A percentile compares a stretch with the other conserved stretches of the same genome.
These are phyloP conservation scores for Phaffomyces antillensis DNA, from an alignment of 805 yeast genomes.

Conservation along the genomic window DNA sequence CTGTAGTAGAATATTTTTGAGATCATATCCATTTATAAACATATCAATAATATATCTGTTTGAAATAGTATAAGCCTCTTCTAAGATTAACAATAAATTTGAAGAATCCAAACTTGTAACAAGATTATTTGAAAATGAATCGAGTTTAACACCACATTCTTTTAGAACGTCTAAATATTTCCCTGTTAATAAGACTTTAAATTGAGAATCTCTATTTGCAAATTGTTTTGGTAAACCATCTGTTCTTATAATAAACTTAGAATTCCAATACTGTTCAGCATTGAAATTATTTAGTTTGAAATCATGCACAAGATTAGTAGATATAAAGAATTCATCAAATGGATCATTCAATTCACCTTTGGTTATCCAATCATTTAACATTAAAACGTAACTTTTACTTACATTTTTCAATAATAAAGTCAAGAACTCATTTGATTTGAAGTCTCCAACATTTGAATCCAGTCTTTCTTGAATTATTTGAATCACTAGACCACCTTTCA, in stretches of 20 bases:
- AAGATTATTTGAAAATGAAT: slow-evolving; percentile 15
- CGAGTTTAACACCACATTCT: slow-evolving; percentile 42
- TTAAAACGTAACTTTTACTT: slow-evolving; percentile 53
- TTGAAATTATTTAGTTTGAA: slow-evolving; percentile 25
- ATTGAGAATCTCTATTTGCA: slow-evolving; percentile 42
- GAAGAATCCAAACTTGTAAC: slow-evolving; percentile 30
- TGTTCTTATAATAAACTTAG: slow-evolving; percentile 62
- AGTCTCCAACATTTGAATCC: slow-evolving; percentile 59
- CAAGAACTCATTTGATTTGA: slow-evolving; percentile 45
- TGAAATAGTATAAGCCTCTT: slow-evolving; percentile 59
- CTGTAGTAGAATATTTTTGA: slow-evolving; percentile 38
- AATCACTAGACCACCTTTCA: slow-evolving; percentile 76
- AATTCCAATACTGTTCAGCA: slow-evolving; percentile 65
- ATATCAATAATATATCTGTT: slow-evolving; percentile 53
- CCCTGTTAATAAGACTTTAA: slow-evolving; percentile 73
- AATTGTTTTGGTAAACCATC: slow-evolving; percentile 74
- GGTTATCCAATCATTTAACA: slow-evolving; percentile 75
- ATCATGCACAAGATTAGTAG: slow-evolving; percentile 23
- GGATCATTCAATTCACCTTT: slow-evolving; percentile 73
- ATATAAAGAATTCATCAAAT: slow-evolving; percentile 75
- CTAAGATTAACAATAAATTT: slow-evolving; percentile 47
- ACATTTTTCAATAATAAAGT: slow-evolving; percentile 46
- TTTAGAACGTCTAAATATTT: slow-evolving; percentile 70
- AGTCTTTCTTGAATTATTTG: slow-evolving; percentile 53
- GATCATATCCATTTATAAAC: slow-evolving; percentile 52